These are phyloP conservation scores for Liriodendron chinense DNA, from an alignment of 164 flowering plant species.

Conservation along the genomic window DNA sequence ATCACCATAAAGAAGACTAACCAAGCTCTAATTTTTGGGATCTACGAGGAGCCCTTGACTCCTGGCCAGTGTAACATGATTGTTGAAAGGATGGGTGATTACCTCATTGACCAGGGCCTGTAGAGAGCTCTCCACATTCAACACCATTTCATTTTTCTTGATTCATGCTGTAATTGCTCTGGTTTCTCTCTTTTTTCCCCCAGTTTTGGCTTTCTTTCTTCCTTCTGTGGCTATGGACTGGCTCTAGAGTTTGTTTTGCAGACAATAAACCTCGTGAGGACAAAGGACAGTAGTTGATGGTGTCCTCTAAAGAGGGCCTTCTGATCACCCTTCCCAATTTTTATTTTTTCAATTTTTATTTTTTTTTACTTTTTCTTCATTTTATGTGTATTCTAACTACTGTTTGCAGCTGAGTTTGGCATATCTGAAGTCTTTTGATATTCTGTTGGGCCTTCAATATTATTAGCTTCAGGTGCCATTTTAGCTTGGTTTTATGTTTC, in stretches of 20 bases:
- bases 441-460: too few species aligned
- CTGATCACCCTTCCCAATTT: background rate
- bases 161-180: background rate
- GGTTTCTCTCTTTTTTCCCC: too few species aligned
- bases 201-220: background rate
- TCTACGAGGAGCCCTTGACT: conserved; percentile 22
- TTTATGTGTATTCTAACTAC: background rate
- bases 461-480: too few species aligned
- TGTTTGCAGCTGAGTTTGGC: background rate
- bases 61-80: conserved; percentile 29
- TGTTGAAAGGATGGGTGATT: conserved; percentile 23
- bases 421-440: too few species aligned
- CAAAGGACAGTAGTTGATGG: background rate
- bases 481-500: too few species aligned
- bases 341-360: background rate
- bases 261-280: conserved; percentile 1
- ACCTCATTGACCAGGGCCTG: conserved; percentile 21
- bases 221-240: background rate
- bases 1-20: conserved; percentile 11
- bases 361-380: background rate
- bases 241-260: background rate
- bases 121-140: background rate
- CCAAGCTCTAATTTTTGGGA: conserved; percentile 11
- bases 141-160: background rate
- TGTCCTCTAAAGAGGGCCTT: background rate